Evolutionary conservation across 352 stramenopile species (phyloP).

Genomic region (Phytophthora sp.): DNA sequence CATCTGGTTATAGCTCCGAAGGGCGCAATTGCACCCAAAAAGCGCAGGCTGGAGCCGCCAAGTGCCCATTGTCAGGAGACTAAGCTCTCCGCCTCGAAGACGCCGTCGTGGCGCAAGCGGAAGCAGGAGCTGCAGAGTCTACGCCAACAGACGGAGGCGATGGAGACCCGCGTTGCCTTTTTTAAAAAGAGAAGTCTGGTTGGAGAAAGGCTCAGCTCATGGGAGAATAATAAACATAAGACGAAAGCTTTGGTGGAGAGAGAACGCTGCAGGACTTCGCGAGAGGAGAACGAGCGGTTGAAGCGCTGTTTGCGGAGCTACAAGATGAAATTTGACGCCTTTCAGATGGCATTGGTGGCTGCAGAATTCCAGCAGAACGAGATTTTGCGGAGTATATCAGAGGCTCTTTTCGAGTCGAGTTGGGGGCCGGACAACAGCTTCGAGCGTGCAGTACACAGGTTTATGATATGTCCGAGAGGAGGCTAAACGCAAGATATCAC

Average conservation of each 20-base stretch:
- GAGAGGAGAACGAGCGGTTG: constrained; percentile 14
- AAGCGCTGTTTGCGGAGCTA: neutral
- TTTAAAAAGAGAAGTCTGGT: constrained; percentile 1
- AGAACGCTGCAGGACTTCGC: neutral
- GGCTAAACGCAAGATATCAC: constrained; percentile 7
- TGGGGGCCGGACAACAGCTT: neutral
- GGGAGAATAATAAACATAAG: neutral
- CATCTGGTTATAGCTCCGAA: too few species aligned
- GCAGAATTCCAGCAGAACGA: constrained; percentile 1
- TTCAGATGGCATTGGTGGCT: neutral
- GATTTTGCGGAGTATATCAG: neutral
- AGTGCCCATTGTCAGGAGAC: too few species aligned
- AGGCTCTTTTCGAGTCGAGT: neutral
- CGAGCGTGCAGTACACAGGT: neutral
- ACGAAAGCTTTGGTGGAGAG: constrained; percentile 5
- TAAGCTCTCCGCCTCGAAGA: too few species aligned
- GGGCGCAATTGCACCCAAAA: too few species aligned
- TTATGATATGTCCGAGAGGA: constrained; percentile 19
- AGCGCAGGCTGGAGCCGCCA: too few species aligned
- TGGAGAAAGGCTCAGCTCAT: neutral
- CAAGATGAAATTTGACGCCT: neutral
- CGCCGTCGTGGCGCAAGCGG: constrained; percentile 14
- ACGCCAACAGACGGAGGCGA: constrained; percentile 4
- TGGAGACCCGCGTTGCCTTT: constrained; percentile 8
- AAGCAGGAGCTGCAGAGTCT: constrained; percentile 16